A percentile compares a stretch with the other conserved stretches of the same genome.
Evolutionary conservation across 345 rosid species (phyloP).

Genomic region (Ceriops tagal): DNA sequence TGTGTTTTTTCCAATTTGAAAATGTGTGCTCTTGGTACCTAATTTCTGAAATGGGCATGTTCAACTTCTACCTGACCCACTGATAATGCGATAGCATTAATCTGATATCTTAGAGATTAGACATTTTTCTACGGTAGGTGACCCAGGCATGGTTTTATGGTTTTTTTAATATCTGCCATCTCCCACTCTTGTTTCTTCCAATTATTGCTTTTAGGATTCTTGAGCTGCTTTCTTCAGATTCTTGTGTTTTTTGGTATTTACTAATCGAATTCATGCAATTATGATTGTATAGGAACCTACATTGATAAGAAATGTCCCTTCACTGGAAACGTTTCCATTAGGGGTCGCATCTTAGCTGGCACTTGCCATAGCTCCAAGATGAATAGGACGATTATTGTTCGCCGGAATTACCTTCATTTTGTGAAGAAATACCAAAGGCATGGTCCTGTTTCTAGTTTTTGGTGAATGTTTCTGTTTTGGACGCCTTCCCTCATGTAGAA

Average conservation of each 20-base stretch:
- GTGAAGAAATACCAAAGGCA: conserved; percentile 92
- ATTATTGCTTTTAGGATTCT: neutral
- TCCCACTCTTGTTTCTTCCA: no score
- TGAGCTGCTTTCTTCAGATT: neutral
- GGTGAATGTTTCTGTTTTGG: neutral
- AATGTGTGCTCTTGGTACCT: no score
- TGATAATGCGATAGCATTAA: no score
- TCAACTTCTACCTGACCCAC: no score
- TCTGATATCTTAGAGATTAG: no score
- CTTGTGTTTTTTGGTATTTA: neutral
- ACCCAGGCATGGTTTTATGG: no score
- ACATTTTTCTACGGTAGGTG: no score
- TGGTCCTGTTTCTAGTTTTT: neutral
- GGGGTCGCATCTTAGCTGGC: conserved; percentile 92
- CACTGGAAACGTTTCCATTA: conserved; percentile 78
- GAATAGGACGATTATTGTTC: conserved; percentile 84
- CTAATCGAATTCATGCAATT: neutral
- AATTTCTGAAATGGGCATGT: no score
- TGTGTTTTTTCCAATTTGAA: no score
- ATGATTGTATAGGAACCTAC: conserved; percentile 47
- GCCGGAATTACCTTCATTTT: conserved; percentile 83
- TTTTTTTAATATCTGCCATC: no score
- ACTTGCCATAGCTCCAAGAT: conserved; percentile 94
- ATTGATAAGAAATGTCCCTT: conserved; percentile 92
- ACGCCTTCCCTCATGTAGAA: neutral